Conservation (phyloP, 257 asterid species). For the Lycium barbarum region DNA sequence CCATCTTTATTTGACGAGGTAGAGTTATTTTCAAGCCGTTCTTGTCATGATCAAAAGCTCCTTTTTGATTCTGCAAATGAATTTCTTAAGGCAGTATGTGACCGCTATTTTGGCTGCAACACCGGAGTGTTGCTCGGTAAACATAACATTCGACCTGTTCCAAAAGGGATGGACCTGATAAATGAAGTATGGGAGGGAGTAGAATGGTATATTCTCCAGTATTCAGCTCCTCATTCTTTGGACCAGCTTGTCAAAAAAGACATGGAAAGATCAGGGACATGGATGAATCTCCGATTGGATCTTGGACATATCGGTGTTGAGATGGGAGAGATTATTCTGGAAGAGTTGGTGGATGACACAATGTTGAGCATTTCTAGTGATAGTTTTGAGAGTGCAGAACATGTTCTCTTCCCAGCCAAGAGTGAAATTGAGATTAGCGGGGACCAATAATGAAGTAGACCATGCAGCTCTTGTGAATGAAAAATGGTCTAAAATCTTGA, state of each 20-base stretch:
- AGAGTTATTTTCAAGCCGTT: constrained; percentile 77
- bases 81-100: constrained; percentile 69
- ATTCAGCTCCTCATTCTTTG: constrained; percentile 54
- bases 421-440: constrained; percentile 34
- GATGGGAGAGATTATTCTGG: constrained; percentile 63
- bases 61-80: constrained; percentile 85
- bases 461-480: constrained; percentile 11
- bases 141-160: constrained; percentile 51
- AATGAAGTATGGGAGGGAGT: constrained; percentile 78
- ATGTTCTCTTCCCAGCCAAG: constrained; percentile 35
- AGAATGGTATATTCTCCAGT: constrained; percentile 56
- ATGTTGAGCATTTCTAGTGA: constrained; percentile 47
- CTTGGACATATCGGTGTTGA: constrained; percentile 61
- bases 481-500: background rate
- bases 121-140: constrained; percentile 43
- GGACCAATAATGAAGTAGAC: constrained; percentile 28
- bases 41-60: constrained; percentile 75
- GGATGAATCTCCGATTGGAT: constrained; percentile 67
- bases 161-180: constrained; percentile 82
- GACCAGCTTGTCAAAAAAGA: constrained; percentile 72
- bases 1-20: constrained; percentile 82
- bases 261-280: constrained; percentile 55
- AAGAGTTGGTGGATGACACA: constrained; percentile 66
- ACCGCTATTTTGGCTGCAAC: constrained; percentile 60
- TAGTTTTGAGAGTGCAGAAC: constrained; percentile 30